Conservation (phyloP, 805 yeast species). For the Saturnispora quitensis region DNA sequence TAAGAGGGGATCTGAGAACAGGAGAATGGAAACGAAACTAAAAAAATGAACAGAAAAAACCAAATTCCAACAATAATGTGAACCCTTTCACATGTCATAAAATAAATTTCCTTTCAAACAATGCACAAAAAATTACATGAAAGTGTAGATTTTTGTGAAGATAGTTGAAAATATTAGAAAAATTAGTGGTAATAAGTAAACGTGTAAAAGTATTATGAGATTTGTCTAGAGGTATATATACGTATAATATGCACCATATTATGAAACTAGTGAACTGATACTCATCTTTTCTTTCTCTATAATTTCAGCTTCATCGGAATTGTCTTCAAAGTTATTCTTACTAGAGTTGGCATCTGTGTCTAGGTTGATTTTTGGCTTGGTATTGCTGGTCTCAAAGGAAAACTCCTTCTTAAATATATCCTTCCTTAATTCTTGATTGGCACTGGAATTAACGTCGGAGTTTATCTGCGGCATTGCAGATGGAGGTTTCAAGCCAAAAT, state of each 20-base stretch:
- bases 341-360: not conserved
- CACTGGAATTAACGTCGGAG: not conserved
- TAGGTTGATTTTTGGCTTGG: not conserved
- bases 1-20: too few relatives aligned
- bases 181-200: not conserved
- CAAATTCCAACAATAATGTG: not conserved
- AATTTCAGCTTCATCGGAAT: not conserved
- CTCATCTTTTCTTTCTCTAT: conserved; percentile 7
- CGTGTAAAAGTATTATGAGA: not conserved
- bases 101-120: too few relatives aligned
- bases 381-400: conserved; percentile 11
- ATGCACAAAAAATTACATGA: not conserved
- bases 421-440: conserved; percentile 6
- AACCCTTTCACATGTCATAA: not conserved
- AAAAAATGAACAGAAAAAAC: not conserved
- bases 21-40: too few relatives aligned
- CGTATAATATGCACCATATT: not conserved
- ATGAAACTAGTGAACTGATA: conserved; percentile 9
- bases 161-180: not conserved
- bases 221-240: not conserved
- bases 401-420: conserved; percentile 25
- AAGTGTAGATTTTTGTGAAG: not conserved
- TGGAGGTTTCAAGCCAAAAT: not conserved
- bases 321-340: not conserved
- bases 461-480: not conserved